Percentiles rank a stretch among this genome's conserved stretches.
phyloP scores from a whole-genome alignment of 257 asterid genomes.

The Penstemon eatonii region DNA sequence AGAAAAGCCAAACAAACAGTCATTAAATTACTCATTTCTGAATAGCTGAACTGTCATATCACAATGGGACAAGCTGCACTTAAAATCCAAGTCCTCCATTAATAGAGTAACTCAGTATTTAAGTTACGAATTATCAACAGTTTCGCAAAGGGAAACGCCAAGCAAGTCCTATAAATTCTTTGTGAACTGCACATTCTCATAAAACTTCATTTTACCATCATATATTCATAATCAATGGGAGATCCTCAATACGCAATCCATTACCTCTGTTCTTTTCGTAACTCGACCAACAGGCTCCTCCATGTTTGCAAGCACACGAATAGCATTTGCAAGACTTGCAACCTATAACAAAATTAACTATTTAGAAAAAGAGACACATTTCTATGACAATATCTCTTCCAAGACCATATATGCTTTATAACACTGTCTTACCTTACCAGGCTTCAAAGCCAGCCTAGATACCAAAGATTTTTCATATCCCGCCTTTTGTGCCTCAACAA shows the following conservation, averaged over 20 bases:
- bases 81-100: neutral
- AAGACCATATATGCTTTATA: constrained; percentile 13
- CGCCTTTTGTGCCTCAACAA: constrained; percentile 56
- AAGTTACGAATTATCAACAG: neutral
- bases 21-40: no score
- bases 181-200: constrained; percentile 2
- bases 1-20: no score
- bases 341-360: constrained; percentile 31
- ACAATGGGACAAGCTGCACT: neutral
- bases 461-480: constrained; percentile 70
- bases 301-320: constrained; percentile 81
- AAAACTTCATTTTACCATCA: neutral
- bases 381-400: constrained; percentile 18
- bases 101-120: neutral
- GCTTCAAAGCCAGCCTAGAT: constrained; percentile 71
- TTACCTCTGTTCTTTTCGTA: constrained; percentile 74
- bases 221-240: neutral
- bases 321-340: constrained; percentile 67
- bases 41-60: no score
- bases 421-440: constrained; percentile 61
- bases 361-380: constrained; percentile 14
- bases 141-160: neutral
- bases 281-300: constrained; percentile 84
- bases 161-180: neutral
- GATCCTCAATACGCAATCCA: constrained; percentile 6